phyloP scores from a whole-genome alignment of 495 filamentous ascomycete species.

The Pseudevernia furfuracea region DNA sequence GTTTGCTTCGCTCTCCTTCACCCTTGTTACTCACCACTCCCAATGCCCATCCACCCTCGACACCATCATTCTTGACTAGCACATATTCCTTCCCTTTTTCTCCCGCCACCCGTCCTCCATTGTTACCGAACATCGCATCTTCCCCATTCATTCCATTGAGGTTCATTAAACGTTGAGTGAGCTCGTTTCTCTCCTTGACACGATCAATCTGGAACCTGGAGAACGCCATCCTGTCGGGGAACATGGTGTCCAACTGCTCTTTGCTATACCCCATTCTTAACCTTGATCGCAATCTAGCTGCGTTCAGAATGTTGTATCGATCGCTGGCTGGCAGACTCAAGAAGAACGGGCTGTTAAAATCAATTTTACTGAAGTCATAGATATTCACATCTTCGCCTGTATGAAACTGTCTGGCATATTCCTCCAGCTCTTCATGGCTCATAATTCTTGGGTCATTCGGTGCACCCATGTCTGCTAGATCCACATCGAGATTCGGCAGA shows the following conservation, averaged over 20 bases:
- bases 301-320: conserved; percentile 94
- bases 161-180: conserved; percentile 95
- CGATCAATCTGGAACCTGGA: conserved; percentile 93
- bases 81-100: conserved; percentile 92
- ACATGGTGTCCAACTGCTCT: conserved; percentile 92
- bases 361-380: conserved; percentile 98
- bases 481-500: conserved; percentile 70
- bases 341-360: conserved; percentile 92
- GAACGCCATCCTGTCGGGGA: conserved; percentile 96
- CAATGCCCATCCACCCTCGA: conserved; percentile 94
- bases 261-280: conserved; percentile 93
- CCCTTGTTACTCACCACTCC: conserved; percentile 85
- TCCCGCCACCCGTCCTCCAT: conserved; percentile 66
- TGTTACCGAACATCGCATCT: conserved; percentile 57
- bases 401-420: conserved; percentile 87
- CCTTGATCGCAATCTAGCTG: conserved; percentile 75
- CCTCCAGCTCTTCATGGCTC: conserved; percentile 84
- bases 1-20: conserved; percentile 64
- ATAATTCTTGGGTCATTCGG: conserved; percentile 91
- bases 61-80: conserved; percentile 86
- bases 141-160: conserved; percentile 80
- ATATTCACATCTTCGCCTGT: conserved; percentile 91
- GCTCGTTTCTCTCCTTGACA: conserved; percentile 80
- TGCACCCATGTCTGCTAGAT: conserved; percentile 74
- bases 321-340: conserved; percentile 79